A percentile compares a stretch with the other conserved stretches of the same genome.
Evolutionary conservation across 768 basidiomycete genomes (phyloP).

Genomic region (Amanita jacksonii): DNA sequence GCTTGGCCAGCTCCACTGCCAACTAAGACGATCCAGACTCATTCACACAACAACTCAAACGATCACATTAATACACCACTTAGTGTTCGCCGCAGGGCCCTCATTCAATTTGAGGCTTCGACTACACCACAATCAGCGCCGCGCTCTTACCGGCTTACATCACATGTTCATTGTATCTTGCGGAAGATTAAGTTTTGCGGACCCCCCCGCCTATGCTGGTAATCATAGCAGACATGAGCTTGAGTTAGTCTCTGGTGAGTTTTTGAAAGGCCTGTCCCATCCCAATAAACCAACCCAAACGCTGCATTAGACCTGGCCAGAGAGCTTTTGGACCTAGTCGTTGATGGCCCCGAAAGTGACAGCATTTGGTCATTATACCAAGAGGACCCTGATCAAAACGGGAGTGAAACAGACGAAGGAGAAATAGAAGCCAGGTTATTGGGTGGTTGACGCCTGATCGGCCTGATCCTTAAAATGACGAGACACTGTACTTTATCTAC

Average conservation of each 20-base stretch:
- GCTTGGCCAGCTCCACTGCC: not conserved
- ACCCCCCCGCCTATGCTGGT: conserved; percentile 52
- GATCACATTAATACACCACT: conserved; percentile 50
- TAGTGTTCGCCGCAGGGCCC: conserved; percentile 43
- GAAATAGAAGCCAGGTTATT: conserved; percentile 46
- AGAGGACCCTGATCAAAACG: conserved; percentile 28
- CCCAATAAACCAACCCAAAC: conserved; percentile 4
- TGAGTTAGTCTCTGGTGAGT: conserved; percentile 39
- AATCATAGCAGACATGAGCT: conserved; percentile 28
- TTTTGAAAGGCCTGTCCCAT: not conserved
- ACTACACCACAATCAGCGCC: conserved; percentile 43
- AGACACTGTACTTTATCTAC: too few relatives aligned
- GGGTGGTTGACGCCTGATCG: conserved; percentile 15
- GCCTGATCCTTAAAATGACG: not conserved
- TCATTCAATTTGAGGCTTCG: conserved; percentile 45
- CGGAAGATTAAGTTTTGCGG: conserved; percentile 65
- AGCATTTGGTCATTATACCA: conserved; percentile 55
- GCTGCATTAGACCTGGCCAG: conserved; percentile 45
- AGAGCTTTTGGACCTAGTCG: conserved; percentile 54
- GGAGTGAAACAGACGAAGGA: conserved; percentile 40
- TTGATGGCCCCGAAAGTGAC: conserved; percentile 66
- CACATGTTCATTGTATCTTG: conserved; percentile 73
- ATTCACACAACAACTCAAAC: conserved; percentile 43
- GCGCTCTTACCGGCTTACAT: conserved; percentile 49
- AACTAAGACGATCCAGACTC: conserved; percentile 25